Conservation (phyloP, 768 basidiomycete genomes). For the Hypsizygus marmoreus region DNA sequence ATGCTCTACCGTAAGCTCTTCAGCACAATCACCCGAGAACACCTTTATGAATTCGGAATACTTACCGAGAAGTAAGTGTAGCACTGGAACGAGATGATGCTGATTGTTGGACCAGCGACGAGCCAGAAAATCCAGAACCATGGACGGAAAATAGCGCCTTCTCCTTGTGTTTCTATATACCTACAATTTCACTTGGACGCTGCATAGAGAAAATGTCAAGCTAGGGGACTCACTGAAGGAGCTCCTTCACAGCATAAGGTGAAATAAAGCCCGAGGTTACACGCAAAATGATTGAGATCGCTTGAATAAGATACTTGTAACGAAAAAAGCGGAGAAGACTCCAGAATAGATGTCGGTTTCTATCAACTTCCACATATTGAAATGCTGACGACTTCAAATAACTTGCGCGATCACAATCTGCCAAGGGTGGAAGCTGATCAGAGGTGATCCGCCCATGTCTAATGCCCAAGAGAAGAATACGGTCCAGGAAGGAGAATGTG, state of each 20-base stretch:
- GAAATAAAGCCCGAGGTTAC: constrained; percentile 28
- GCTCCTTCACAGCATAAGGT: constrained; percentile 41
- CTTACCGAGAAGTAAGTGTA: constrained; percentile 50
- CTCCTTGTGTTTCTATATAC: constrained; percentile 56
- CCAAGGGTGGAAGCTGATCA: constrained; percentile 62
- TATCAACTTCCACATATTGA: background rate
- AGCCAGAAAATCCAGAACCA: constrained; percentile 66
- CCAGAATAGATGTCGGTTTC: constrained; percentile 43
- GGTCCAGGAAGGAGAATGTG: constrained; percentile 57
- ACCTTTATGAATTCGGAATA: background rate
- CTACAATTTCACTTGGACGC: constrained; percentile 30
- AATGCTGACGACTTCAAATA: constrained; percentile 21
- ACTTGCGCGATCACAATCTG: constrained; percentile 50
- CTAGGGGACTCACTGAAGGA: constrained; percentile 31
- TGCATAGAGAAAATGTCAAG: background rate
- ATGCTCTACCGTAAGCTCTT: constrained; percentile 30
- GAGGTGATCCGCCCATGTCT: constrained; percentile 44
- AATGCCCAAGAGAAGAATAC: constrained; percentile 44
- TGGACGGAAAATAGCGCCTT: constrained; percentile 49
- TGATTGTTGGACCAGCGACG: constrained; percentile 46
- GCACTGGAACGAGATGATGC: constrained; percentile 47
- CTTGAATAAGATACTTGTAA: constrained; percentile 28
- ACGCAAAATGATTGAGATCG: constrained; percentile 26
- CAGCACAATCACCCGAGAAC: too few relatives aligned
- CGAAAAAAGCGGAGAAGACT: constrained; percentile 40